Evolutionary conservation across 2,329 filamentous ascomycete species (phyloP).

Genomic region (Fusarium citri): DNA sequence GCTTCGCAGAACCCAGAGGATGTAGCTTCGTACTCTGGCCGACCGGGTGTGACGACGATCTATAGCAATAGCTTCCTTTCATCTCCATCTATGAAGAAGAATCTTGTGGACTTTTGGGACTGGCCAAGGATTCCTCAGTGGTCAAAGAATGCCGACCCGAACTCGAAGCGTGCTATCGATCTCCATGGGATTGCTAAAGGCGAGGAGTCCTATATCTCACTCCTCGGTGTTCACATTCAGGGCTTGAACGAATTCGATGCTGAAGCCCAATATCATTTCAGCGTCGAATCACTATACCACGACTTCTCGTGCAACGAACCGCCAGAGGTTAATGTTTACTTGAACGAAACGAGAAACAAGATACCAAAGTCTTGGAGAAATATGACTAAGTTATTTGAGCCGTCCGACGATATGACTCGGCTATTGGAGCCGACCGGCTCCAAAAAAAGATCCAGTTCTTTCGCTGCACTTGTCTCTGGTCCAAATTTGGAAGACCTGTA

Average conservation of each 20-base stretch:
- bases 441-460: too few species aligned
- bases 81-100: not conserved
- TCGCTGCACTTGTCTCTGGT: rapidly evolving
- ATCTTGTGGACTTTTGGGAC: conserved; percentile 13
- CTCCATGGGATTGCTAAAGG: not conserved
- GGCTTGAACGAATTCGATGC: not conserved
- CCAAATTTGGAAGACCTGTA: too few species aligned
- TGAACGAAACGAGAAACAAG: too few species aligned
- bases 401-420: rapidly evolving
- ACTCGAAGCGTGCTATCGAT: not conserved
- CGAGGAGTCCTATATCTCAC: not conserved
- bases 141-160: not conserved
- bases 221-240: conserved; percentile 2
- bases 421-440: too few species aligned
- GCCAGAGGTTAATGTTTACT: too few species aligned
- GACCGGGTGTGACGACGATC: rapidly evolving
- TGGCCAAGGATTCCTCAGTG: conserved; percentile 20
- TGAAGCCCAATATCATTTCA: not conserved
- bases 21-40: rapidly evolving
- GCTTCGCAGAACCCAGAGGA: rapidly evolving
- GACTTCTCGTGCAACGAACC: not conserved
- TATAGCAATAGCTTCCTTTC: conserved; percentile 5
- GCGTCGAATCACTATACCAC: not conserved
- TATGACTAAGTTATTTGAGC: too few species aligned
- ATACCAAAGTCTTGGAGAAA: too few species aligned